Conservation (phyloP, 169 alveolate species). For the Eimeria necatrix region DNA sequence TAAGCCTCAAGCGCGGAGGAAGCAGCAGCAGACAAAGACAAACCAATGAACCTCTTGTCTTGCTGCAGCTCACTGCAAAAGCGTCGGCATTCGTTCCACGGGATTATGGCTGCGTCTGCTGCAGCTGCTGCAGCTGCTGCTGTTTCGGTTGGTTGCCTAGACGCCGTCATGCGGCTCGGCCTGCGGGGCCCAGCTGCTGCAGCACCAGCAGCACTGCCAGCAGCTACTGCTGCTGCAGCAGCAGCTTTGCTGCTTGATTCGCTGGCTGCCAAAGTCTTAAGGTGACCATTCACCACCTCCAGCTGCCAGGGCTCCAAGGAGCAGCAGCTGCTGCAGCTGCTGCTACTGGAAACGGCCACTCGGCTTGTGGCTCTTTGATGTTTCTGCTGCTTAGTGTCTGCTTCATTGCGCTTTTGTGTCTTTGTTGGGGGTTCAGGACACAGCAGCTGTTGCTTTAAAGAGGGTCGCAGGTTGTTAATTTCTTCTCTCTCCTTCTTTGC, state of each 20-base stretch:
- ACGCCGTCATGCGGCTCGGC: background rate
- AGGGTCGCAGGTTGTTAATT: background rate
- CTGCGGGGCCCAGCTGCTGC: conserved; percentile 7
- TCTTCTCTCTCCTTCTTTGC: background rate
- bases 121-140: conserved; percentile 56
- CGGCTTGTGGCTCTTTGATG: background rate
- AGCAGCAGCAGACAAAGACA: conserved; percentile 15
- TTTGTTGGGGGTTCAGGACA: background rate
- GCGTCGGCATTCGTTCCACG: background rate
- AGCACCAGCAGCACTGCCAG: background rate
- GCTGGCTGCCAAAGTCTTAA: background rate
- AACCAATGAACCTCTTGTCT: background rate
- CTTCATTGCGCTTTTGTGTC: background rate
- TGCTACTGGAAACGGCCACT: background rate
- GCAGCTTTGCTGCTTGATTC: background rate
- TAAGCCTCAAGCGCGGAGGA: background rate
- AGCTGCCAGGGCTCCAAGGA: conserved; percentile 12
- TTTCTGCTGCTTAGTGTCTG: background rate
- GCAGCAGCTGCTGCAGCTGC: conserved; percentile 28
- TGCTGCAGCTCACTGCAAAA: conserved; percentile 5
- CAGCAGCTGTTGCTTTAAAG: background rate
- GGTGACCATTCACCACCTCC: background rate
- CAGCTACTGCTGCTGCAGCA: background rate
- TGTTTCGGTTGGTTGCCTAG: background rate
- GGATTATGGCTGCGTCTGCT: conserved; percentile 19